Evolutionary conservation across 78 protist species (phyloP).

Genomic region (Dictyostelium discoideum): dicty_2.7 NC_007089.4:1194501-1195000

Average conservation of each 20-base stretch:
- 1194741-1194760: neutral
- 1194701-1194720: neutral
- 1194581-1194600: neutral
- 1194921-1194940: neutral
- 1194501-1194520: neutral
- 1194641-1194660: slow-evolving; percentile 1
- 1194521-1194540: neutral
- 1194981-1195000: neutral
- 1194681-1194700: neutral
- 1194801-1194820: neutral
- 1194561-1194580: neutral
- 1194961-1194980: neutral
- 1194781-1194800: too few relatives aligned
- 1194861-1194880: too few relatives aligned
- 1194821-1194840: too few relatives aligned
- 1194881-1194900: neutral
- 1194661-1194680: neutral
- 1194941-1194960: neutral
- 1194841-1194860: too few relatives aligned
- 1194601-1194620: neutral
- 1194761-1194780: neutral
- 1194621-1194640: neutral
- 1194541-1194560: neutral
- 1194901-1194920: too few relatives aligned
- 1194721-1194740: neutral